Evolutionary conservation across 169 alveolate species (phyloP).

Genomic region (Plasmodium knowlesi): DNA sequence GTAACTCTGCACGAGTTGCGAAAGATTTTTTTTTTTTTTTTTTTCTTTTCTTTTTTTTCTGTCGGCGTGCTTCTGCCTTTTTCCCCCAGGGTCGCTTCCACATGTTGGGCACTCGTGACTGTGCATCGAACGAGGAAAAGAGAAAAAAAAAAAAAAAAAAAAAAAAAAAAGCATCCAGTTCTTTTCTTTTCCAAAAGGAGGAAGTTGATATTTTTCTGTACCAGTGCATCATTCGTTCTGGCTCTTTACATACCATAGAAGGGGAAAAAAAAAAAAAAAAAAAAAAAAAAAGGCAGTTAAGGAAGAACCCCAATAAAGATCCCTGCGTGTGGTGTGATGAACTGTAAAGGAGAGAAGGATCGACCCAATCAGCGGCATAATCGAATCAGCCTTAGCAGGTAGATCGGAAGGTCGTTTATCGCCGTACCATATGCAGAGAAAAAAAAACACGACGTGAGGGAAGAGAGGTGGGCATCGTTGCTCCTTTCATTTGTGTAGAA

Average conservation of each 20-base stretch:
- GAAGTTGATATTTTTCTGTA: not conserved
- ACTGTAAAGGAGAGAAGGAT: not conserved
- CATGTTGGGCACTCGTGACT: not conserved
- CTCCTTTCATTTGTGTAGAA: not conserved
- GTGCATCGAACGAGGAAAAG: not conserved
- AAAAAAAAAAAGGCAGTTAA: not conserved
- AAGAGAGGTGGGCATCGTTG: not conserved
- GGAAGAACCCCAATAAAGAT: not conserved
- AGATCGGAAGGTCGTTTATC: not conserved
- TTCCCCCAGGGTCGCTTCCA: not conserved
- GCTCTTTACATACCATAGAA: not conserved
- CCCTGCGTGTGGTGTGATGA: not conserved
- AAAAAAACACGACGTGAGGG: not conserved
- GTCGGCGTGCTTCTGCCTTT: not conserved
- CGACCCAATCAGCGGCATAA: no score
- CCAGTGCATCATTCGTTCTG: not conserved
- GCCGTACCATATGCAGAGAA: not conserved
- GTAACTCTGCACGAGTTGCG: not conserved
- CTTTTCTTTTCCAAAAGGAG: not conserved
- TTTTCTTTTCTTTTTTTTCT: not conserved
- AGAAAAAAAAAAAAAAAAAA: no score
- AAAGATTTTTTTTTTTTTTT: no score
- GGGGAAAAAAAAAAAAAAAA: not conserved
- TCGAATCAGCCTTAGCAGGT: not conserved
- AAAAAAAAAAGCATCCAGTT: not conserved